Conservation (phyloP, 2,329 filamentous ascomycete genomes). For the Bimuria novae-zelandiae region DNA sequence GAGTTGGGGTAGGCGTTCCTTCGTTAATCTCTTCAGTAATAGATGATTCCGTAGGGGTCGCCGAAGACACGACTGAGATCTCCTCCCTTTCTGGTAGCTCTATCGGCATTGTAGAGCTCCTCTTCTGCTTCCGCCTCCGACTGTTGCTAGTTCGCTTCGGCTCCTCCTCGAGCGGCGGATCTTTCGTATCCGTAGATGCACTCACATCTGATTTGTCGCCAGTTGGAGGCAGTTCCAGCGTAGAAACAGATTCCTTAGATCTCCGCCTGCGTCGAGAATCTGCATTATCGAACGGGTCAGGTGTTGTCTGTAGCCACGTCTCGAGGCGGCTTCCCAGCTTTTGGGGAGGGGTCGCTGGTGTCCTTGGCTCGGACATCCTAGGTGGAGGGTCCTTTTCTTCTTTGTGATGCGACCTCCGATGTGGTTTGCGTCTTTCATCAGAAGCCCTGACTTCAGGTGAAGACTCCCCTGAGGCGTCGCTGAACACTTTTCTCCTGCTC, state of each 20-base stretch:
- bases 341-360: constrained; percentile 47
- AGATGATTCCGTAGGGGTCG: constrained; percentile 23
- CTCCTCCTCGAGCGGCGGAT: constrained; percentile 23
- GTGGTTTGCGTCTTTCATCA: constrained; percentile 21
- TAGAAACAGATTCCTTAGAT: constrained; percentile 39
- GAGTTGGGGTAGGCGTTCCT: constrained; percentile 32
- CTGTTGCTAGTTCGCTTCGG: constrained; percentile 31
- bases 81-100: constrained; percentile 30
- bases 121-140: constrained; percentile 32
- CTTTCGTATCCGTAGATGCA: constrained; percentile 26
- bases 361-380: constrained; percentile 19
- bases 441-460: constrained; percentile 25
- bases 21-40: constrained; percentile 22
- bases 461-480: constrained; percentile 31
- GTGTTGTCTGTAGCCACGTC: constrained; percentile 63
- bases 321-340: constrained; percentile 60
- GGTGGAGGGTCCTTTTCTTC: constrained; percentile 25
- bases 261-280: constrained; percentile 42
- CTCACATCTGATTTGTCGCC: constrained; percentile 34
- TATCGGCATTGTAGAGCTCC: constrained; percentile 33
- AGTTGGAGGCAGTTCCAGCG: constrained; percentile 28
- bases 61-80: constrained; percentile 23
- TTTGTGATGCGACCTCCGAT: constrained; percentile 32
- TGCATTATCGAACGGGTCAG: constrained; percentile 60
- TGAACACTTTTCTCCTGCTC: constrained; percentile 31